Base-by-base conservation (phyloP, 2,329 filamentous ascomycete genomes). In the Aspergillus fischeri region DNA sequence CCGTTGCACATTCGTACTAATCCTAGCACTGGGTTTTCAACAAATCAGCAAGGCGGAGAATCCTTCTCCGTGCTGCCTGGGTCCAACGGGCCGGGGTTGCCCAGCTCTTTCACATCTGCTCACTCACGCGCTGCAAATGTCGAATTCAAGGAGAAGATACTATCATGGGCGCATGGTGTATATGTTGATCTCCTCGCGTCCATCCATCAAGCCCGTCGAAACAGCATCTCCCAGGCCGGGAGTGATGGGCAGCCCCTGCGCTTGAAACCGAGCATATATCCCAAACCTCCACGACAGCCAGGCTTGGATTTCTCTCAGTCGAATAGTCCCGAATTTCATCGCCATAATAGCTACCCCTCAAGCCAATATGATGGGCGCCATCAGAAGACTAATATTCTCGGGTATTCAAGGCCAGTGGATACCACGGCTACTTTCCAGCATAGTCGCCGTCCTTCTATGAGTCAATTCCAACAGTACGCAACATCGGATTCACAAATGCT, bases 141-240 rank as follows among this genome's bases (percentile, higher is more conserved):
- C 11, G 77, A 80, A 56, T 90, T 90, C 67, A 87, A 85, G 62
- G 88, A 91, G 61, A 87, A 85, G 61, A 83, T 84, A 2, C 75
- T 92, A 25, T 78, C 82, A 14, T 86, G 86, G 75, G 89, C 89
- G n/a, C 87, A 92, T 69, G 81, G 81, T 62, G 83, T 87, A 32
- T 92, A 92, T 71, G 79, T 89, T 50, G 86, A 91, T 61, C 80
- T 93, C 7, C 75, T 92, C 3, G 76, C 84, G 9, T 85, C 84
- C 61, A 77, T 90, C 6, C 85, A 89, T 59, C 81, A 84, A 53
- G 78, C 75, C 41, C 73, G 74, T 59, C 74, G 75, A 54, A 73
- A 74, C 53, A 75, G 71, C 44, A 60, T 78, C 21, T 86, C 84
- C 56, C 86, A 78, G 59, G 65, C 63, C 57, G 70, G 62, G 55